These are phyloP conservation scores for Goniomonas avonlea DNA, from an alignment of 78 protist genomes.

Conservation along the genomic window DNA sequence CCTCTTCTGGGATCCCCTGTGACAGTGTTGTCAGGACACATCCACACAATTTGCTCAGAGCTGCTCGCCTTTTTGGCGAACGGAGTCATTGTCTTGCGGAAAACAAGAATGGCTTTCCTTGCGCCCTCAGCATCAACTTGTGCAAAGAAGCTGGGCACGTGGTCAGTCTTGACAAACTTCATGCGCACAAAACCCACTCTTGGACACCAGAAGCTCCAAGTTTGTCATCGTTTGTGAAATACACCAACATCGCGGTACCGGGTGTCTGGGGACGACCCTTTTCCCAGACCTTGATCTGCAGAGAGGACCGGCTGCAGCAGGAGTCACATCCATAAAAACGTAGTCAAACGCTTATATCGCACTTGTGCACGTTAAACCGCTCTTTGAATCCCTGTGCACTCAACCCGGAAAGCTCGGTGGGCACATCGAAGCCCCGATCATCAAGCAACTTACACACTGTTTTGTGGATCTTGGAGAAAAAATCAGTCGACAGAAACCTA, in stretches of 20 bases:
- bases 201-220: too few species aligned
- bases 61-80: background rate
- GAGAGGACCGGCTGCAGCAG: background rate
- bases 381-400: background rate
- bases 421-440: constrained; percentile 2
- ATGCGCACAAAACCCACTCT: too few species aligned
- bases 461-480: background rate
- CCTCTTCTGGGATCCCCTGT: background rate
- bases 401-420: too few species aligned
- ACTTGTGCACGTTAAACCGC: background rate
- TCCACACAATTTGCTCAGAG: background rate
- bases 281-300: background rate
- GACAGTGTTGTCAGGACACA: background rate
- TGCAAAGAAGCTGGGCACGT: background rate
- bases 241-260: background rate
- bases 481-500: too few species aligned
- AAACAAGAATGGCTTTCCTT: background rate
- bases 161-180: constrained; percentile 12
- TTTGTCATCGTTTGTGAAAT: background rate
- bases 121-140: constrained; percentile 5
- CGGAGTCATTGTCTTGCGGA: constrained; percentile 1
- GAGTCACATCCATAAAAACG: background rate
- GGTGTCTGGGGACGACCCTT: background rate
- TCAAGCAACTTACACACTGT: background rate
- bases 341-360: too few species aligned